Base-by-base conservation (phyloP, 768 basidiomycete genomes). In the Serendipita sp. region DNA sequence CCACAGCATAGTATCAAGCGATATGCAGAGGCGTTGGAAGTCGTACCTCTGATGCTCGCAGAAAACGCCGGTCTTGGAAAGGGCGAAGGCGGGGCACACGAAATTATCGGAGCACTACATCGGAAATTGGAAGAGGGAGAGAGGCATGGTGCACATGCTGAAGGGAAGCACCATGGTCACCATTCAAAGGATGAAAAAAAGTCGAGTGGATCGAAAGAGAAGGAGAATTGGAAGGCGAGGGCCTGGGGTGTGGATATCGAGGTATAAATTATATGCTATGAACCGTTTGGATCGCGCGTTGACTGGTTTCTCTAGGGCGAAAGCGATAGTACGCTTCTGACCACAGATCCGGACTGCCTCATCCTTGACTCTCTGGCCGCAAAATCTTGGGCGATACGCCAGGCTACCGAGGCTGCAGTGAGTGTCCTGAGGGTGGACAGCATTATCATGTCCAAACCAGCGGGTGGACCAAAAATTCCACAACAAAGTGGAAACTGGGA, bases 381-480 rank as follows among this genome's bases (percentile, higher is more conserved):
- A 16, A 95, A 94, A 73, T 77, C 84, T 3, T 95, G 92, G 91
- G 91, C 91, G 1, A 82, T 96, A 69, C 79, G 81, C 65, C 81
- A 93, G n/a, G 93, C 87, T 15, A 91, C 91, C 0, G 92, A 96
- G 71, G 91, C 92, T 16, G 92, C 93, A 0, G 80, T 88, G 44
- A 86, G 90, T 0, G 89, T 96, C 34, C 82, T 99, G 63, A 88
- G 87, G 66, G 96, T 99, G 4, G 96, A 99, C 75, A 91, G 89
- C 71, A 97, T 98, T 72, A 96, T 97, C 76, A 92, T 94, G 83
- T 90, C 88, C 76, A 91, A 91, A 71, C 87, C 88, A n/a, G 88
- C 89, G 0, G 88, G 89, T 34, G 88, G 89, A 58, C 89, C 88
- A 55, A 91, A 90, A 72, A 77, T 91, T 58, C 89, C 89, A 63